phyloP scores from a whole-genome alignment of 2,329 filamentous ascomycete genomes.

The Paecilomyces dactylethromorphus region DNA sequence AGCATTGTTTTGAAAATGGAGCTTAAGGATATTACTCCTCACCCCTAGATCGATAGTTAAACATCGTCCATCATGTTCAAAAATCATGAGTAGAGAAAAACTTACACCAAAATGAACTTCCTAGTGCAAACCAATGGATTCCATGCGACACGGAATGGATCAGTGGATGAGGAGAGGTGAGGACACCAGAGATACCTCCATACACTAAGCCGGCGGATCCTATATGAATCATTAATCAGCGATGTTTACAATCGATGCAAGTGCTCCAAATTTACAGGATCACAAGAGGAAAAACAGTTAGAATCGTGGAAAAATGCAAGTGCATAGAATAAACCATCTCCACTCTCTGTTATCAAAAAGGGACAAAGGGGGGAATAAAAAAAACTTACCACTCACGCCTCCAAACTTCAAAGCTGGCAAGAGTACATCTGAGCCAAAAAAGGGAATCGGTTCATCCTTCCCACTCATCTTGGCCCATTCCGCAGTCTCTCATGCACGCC shows the following conservation, averaged over 20 bases:
- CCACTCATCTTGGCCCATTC: slow-evolving; percentile 20
- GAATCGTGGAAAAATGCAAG: not conserved
- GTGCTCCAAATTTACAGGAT: not conserved
- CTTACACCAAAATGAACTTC: slow-evolving; percentile 69
- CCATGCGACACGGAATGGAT: slow-evolving; percentile 68
- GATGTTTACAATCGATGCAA: not conserved
- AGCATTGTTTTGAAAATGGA: slow-evolving; percentile 46
- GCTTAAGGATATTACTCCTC: slow-evolving; percentile 39
- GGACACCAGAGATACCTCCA: slow-evolving; percentile 64
- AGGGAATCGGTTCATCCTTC: slow-evolving; percentile 9
- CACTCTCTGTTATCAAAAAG: not conserved
- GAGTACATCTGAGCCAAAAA: slow-evolving; percentile 13
- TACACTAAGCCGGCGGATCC: slow-evolving; percentile 57
- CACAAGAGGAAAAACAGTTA: not conserved
- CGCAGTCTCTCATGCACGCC: not conserved
- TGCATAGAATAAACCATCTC: not conserved
- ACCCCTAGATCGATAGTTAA: slow-evolving; percentile 45
- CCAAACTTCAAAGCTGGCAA: slow-evolving; percentile 52
- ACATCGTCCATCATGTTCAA: slow-evolving; percentile 1
- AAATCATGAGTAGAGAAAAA: slow-evolving; percentile 6
- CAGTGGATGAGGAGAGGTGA: slow-evolving; percentile 58
- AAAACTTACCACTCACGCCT: slow-evolving; percentile 48
- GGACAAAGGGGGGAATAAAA: slow-evolving; percentile 7
- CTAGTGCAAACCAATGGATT: slow-evolving; percentile 74
- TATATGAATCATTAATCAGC: slow-evolving; percentile 21